Conservation (phyloP, 352 stramenopile species). For the Phytophthora brassicae region DNA sequence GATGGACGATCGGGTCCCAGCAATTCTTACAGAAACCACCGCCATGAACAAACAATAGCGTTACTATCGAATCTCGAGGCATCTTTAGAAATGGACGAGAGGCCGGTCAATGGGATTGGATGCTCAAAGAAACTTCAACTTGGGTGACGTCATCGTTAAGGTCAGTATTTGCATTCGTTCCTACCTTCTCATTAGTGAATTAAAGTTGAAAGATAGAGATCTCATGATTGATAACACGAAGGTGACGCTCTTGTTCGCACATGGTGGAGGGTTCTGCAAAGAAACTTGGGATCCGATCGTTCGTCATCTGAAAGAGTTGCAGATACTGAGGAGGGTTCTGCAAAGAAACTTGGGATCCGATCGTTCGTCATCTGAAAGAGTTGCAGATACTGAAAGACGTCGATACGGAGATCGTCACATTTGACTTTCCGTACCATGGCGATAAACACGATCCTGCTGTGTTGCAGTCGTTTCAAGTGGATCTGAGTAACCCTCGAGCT, state of each 20-base stretch:
- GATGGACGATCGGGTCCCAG: conserved; percentile 49
- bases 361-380: conserved; percentile 32
- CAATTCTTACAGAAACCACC: conserved; percentile 42
- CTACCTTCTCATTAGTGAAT: conserved; percentile 1
- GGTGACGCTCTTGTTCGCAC: conserved; percentile 47
- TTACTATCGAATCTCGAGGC: conserved; percentile 13
- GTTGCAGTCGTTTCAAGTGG: conserved; percentile 24
- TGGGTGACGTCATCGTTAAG: conserved; percentile 29
- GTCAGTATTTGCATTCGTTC: conserved; percentile 15
- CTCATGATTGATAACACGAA: conserved; percentile 25
- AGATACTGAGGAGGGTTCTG: conserved; percentile 45
- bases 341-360: conserved; percentile 52
- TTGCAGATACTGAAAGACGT: conserved; percentile 28
- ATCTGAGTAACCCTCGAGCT: conserved; percentile 28
- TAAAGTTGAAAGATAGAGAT: neutral
- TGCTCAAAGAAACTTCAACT: conserved; percentile 21
- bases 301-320: conserved; percentile 26
- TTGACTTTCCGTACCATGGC: conserved; percentile 51
- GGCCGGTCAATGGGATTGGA: conserved; percentile 9
- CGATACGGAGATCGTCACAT: conserved; percentile 34
- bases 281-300: conserved; percentile 52
- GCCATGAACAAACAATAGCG: conserved; percentile 48
- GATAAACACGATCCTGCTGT: conserved; percentile 26
- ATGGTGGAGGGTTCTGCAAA: conserved; percentile 49
- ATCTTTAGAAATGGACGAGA: conserved; percentile 7